A percentile compares a stretch with the other conserved stretches of the same genome.
Conservation (phyloP, 1,139 yeast genomes). For the Insectozyma bohioensis region DNA sequence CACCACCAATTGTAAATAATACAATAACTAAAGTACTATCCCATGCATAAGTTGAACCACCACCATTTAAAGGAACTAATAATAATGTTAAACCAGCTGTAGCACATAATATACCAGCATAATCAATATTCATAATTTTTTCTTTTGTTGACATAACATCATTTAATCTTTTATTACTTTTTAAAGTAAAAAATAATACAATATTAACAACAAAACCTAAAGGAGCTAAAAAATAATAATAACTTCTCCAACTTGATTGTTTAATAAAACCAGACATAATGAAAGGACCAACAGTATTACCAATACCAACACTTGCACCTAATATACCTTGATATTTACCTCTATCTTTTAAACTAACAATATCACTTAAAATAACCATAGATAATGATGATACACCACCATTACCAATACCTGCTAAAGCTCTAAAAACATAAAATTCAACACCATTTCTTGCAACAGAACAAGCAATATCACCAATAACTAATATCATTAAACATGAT, state of each 20-base stretch:
- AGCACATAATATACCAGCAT: slow-evolving; percentile 45
- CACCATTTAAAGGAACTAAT: slow-evolving; percentile 54
- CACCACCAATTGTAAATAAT: slow-evolving; percentile 48
- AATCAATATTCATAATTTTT: slow-evolving; percentile 46
- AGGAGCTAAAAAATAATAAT: slow-evolving; percentile 49
- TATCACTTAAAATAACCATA: slow-evolving; percentile 45
- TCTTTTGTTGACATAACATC: slow-evolving; percentile 27
- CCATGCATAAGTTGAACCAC: slow-evolving; percentile 57
- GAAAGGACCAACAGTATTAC: slow-evolving; percentile 58
- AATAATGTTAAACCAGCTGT: slow-evolving; percentile 44
- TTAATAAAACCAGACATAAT: slow-evolving; percentile 51
- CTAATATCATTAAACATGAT: slow-evolving; percentile 28
- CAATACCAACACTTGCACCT: slow-evolving; percentile 54
- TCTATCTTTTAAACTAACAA: slow-evolving; percentile 42
- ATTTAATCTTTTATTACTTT: slow-evolving; percentile 18
- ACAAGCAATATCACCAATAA: slow-evolving; percentile 41
- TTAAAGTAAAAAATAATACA: slow-evolving; percentile 27
- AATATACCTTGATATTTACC: slow-evolving; percentile 49
- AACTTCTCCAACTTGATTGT: slow-evolving; percentile 49
- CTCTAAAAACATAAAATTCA: slow-evolving; percentile 43
- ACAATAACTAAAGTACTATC: slow-evolving; percentile 46
- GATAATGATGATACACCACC: slow-evolving; percentile 45
- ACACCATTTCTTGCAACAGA: slow-evolving; percentile 41
- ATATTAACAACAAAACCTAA: slow-evolving; percentile 30
- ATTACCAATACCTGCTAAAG: slow-evolving; percentile 45